These are phyloP conservation scores for Penicillium sp. DNA, from an alignment of 2,329 filamentous ascomycete genomes.

Conservation along the genomic window DNA sequence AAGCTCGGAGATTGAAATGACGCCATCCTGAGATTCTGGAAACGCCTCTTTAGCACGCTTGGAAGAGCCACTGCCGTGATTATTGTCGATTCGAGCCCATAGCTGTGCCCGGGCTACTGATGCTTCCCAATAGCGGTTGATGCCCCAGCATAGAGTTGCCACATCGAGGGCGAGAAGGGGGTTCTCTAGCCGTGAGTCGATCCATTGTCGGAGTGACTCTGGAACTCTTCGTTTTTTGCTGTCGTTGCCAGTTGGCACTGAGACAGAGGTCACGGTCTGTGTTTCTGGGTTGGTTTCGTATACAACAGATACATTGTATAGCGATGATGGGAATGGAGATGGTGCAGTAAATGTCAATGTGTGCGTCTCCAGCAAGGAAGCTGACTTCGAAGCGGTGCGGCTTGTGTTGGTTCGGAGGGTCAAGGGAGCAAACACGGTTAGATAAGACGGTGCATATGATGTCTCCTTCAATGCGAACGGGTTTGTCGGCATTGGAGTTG, in stretches of 20 bases:
- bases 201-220: constrained; percentile 42
- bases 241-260: constrained; percentile 29
- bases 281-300: constrained; percentile 46
- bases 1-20: constrained; percentile 34
- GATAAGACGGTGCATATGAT: constrained; percentile 68
- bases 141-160: constrained; percentile 50
- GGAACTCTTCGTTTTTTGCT: constrained; percentile 37
- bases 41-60: constrained; percentile 17
- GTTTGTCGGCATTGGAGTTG: constrained; percentile 64
- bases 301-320: constrained; percentile 43
- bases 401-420: constrained; percentile 53
- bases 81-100: constrained; percentile 44
- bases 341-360: constrained; percentile 45
- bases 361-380: constrained; percentile 41
- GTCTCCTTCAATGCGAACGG: constrained; percentile 62
- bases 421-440: constrained; percentile 74
- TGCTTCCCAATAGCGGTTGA: constrained; percentile 51
- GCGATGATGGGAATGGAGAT: constrained; percentile 41
- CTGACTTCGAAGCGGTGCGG: constrained; percentile 29
- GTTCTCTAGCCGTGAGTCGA: constrained; percentile 42
- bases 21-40: constrained; percentile 16
- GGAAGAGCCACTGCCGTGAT: constrained; percentile 27
- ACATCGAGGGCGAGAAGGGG: constrained; percentile 46
- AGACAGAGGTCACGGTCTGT: constrained; percentile 43
- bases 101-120: constrained; percentile 45